Evolutionary conservation across 164 flowering plant species (phyloP).

Genomic region (Buxus sempervirens): DNA sequence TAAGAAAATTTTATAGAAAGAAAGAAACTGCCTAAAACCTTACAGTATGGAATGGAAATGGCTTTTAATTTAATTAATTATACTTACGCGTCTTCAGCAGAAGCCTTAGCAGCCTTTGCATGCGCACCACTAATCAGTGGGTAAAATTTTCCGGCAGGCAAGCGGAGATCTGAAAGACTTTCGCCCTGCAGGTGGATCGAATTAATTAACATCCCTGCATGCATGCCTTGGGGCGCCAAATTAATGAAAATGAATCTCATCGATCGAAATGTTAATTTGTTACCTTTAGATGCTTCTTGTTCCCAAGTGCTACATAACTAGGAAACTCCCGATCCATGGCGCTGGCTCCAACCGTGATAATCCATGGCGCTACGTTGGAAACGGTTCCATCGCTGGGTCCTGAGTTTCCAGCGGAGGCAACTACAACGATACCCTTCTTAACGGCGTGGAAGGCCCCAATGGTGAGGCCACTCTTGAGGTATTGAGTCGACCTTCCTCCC

Average conservation of each 20-base stretch:
- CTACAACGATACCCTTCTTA: constrained; percentile 49
- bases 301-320: constrained; percentile 38
- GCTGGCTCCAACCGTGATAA: constrained; percentile 66
- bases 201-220: too few relatives aligned
- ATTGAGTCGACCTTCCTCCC: constrained; percentile 34
- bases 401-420: constrained; percentile 54
- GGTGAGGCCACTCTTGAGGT: constrained; percentile 36
- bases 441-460: constrained; percentile 74
- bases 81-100: constrained; percentile 43
- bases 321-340: constrained; percentile 53
- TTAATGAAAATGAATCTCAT: not conserved
- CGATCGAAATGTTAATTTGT: too few relatives aligned
- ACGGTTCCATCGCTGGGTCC: constrained; percentile 45
- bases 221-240: too few relatives aligned
- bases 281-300: constrained; percentile 28
- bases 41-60: too few relatives aligned
- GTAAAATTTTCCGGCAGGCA: constrained; percentile 37
- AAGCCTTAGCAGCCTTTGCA: constrained; percentile 31
- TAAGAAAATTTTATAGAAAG: too few relatives aligned
- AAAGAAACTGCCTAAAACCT: too few relatives aligned
- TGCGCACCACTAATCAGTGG: constrained; percentile 30
- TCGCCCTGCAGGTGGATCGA: constrained; percentile 34
- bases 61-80: not conserved
- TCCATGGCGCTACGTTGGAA: constrained; percentile 61
- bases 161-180: constrained; percentile 34